Conservation (phyloP, 2,329 filamentous ascomycete species). For the Pseudogymnoascus sp. region DNA sequence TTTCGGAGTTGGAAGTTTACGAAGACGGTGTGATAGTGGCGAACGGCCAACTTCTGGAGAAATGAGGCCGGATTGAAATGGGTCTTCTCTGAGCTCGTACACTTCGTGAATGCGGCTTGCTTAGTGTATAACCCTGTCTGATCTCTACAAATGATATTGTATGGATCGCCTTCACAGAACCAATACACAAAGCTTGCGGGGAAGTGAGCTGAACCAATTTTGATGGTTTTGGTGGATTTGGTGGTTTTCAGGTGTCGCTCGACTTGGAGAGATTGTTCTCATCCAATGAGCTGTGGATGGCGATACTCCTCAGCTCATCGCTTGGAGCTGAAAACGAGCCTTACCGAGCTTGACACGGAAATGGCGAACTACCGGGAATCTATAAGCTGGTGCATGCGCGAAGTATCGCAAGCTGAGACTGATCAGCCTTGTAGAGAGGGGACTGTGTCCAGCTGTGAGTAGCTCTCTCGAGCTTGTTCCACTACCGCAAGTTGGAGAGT, state of each 20-base stretch:
- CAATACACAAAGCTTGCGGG: not conserved
- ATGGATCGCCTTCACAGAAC: slow-evolving; percentile 1
- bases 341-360: not conserved
- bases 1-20: not conserved
- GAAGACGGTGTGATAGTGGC: not conserved
- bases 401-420: not conserved
- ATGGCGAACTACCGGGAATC: slow-evolving; percentile 1
- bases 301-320: slow-evolving; percentile 3
- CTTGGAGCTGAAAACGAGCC: not conserved
- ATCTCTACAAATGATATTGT: not conserved
- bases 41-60: not conserved
- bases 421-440: slow-evolving; percentile 8
- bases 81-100: not conserved
- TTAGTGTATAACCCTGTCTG: not conserved
- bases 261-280: not conserved
- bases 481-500: not conserved
- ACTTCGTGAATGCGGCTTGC: not conserved
- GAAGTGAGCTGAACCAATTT: not conserved
- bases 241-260: not conserved
- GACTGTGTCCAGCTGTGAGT: not conserved
- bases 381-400: not conserved
- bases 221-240: not conserved
- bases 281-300: not conserved
- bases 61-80: not conserved
- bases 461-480: not conserved